phyloP scores from a whole-genome alignment of 345 rosid species.

The Eucalyptus cloeziana region DNA sequence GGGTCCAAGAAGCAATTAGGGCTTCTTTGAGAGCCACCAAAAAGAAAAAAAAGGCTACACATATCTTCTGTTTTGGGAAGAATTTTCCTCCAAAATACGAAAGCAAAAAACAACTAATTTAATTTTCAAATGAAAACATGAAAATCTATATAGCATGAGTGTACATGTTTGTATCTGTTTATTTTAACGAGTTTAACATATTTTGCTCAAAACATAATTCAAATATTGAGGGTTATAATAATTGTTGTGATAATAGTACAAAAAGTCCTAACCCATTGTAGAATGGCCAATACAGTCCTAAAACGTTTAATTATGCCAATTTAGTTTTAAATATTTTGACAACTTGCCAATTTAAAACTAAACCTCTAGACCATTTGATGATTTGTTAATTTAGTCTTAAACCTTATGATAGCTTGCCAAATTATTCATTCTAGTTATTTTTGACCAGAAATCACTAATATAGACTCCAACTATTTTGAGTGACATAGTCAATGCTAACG shows the following conservation, averaged over 20 bases:
- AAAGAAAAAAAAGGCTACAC: not conserved
- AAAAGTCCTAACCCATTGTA: too few species aligned
- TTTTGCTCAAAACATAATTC: not conserved
- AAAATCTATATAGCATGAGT: too few species aligned
- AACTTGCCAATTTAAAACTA: too few species aligned
- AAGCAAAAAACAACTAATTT: too few species aligned
- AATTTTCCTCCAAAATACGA: not conserved
- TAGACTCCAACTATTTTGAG: too few species aligned
- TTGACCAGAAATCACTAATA: rapidly evolving
- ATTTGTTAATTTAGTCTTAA: too few species aligned
- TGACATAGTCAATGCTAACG: too few species aligned
- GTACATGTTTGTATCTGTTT: not conserved
- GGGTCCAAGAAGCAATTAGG: not conserved
- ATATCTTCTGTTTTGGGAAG: not conserved
- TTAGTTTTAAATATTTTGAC: too few species aligned
- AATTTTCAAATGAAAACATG: too few species aligned
- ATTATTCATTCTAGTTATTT: too few species aligned
- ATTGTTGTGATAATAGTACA: too few species aligned
- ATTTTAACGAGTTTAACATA: not conserved
- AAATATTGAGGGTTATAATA: not conserved
- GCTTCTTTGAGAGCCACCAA: not conserved
- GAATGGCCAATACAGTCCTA: rapidly evolving
- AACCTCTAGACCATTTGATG: not conserved
- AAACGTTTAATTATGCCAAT: rapidly evolving
- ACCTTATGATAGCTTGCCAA: not conserved